Evolutionary conservation across 1,139 yeast species (phyloP).

Genomic region (Zygoascus meyerae): DNA sequence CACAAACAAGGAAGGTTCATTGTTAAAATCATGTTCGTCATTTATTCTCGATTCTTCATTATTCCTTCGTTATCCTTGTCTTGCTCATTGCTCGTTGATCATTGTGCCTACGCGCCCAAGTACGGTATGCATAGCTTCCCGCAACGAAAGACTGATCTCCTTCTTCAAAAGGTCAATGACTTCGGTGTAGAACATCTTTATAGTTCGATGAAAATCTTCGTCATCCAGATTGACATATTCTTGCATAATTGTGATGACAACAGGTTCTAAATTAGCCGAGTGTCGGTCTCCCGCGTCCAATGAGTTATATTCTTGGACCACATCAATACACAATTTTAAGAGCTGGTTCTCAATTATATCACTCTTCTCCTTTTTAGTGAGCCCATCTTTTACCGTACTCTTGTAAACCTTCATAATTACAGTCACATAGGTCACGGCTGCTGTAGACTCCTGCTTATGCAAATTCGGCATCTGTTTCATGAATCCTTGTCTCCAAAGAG

Average conservation of each 20-base stretch:
- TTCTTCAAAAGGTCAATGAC: conserved; percentile 63
- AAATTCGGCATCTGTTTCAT: conserved; percentile 90
- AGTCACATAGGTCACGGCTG: conserved; percentile 82
- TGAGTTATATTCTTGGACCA: conserved; percentile 62
- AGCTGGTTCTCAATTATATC: conserved; percentile 47
- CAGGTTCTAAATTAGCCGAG: conserved; percentile 85
- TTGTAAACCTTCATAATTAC: conserved; percentile 76
- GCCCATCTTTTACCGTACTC: conserved; percentile 43
- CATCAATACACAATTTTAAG: conserved; percentile 65
- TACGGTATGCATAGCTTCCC: conserved; percentile 61
- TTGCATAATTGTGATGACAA: conserved; percentile 76
- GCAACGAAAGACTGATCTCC: conserved; percentile 62
- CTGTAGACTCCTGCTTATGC: conserved; percentile 83
- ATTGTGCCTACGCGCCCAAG: conserved; percentile 57
- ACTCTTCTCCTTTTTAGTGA: conserved; percentile 27
- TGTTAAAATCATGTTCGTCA: background rate
- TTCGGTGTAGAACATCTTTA: conserved; percentile 62
- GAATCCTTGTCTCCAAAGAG: conserved; percentile 87
- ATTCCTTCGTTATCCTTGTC: background rate
- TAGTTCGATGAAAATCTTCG: conserved; percentile 58
- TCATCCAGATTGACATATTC: conserved; percentile 76
- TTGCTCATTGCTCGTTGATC: background rate
- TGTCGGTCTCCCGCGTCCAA: conserved; percentile 71
- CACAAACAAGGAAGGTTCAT: background rate
- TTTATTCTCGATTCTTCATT: background rate